A percentile compares a stretch with the other conserved stretches of the same genome.
phyloP scores from a whole-genome alignment of 1,139 yeast species.

The Kodamaea alishanica region DNA sequence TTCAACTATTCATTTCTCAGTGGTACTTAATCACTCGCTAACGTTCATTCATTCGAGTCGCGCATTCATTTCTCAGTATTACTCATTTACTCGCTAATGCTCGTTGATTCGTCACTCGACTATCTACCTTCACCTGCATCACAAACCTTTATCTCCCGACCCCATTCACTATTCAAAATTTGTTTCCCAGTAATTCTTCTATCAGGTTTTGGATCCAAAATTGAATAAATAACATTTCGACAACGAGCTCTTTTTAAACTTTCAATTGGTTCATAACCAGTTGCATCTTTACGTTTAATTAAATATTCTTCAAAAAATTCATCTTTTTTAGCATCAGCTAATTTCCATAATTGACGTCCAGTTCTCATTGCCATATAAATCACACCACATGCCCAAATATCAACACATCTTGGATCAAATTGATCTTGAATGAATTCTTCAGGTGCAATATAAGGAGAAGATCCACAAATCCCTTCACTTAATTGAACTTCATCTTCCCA shows the following conservation, averaged over 20 bases:
- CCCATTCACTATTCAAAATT: conserved; percentile 92
- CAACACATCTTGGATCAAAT: conserved; percentile 89
- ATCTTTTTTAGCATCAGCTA: conserved; percentile 72
- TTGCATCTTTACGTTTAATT: conserved; percentile 68
- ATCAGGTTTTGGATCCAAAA: conserved; percentile 83
- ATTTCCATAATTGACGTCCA: conserved; percentile 89
- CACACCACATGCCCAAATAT: conserved; percentile 96
- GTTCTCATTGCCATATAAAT: conserved; percentile 98
- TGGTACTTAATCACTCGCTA: too few relatives aligned
- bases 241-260: conserved; percentile 77
- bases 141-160: conserved; percentile 79
- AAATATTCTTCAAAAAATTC: conserved; percentile 75
- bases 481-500: conserved; percentile 89
- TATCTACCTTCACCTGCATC: conserved; percentile 50
- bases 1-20: too few relatives aligned
- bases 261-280: conserved; percentile 92
- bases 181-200: conserved; percentile 88
- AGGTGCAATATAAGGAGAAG: conserved; percentile 94
- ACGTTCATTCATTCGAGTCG: too few relatives aligned
- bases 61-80: too few relatives aligned
- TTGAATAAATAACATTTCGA: conserved; percentile 86
- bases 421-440: conserved; percentile 76
- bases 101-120: too few relatives aligned
- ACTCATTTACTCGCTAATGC: too few relatives aligned
- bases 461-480: conserved; percentile 81